Evolutionary conservation across 345 rosid genomes (phyloP).

Genomic region (Aquilaria malaccensis): DNA sequence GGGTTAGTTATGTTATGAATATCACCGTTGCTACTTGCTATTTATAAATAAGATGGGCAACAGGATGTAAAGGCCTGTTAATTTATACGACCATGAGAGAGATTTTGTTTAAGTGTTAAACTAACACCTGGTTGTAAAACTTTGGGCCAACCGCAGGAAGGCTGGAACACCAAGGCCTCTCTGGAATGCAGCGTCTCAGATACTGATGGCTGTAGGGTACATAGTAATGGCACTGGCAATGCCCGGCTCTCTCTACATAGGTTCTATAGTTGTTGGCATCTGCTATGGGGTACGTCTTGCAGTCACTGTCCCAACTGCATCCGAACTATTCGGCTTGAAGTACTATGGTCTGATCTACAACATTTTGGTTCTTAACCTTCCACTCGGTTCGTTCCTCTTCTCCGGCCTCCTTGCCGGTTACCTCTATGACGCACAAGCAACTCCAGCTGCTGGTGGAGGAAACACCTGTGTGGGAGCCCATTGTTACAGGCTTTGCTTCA

Average conservation of each 20-base stretch:
- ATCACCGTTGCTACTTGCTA: too few relatives aligned
- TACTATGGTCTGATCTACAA: slow-evolving; percentile 85
- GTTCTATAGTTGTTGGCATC: slow-evolving; percentile 75
- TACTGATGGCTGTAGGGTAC: slow-evolving; percentile 79
- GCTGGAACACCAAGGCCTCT: slow-evolving; percentile 85
- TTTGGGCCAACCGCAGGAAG: slow-evolving; percentile 36
- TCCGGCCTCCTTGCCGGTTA: slow-evolving; percentile 89
- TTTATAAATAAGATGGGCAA: too few relatives aligned
- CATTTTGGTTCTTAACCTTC: slow-evolving; percentile 80
- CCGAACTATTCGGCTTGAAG: slow-evolving; percentile 93
- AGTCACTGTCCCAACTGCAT: slow-evolving; percentile 78
- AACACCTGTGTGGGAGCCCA: slow-evolving; percentile 86
- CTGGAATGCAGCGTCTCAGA: slow-evolving; percentile 93
- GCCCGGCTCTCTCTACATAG: slow-evolving; percentile 76
- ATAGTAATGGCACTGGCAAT: slow-evolving; percentile 69
- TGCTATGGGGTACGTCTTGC: slow-evolving; percentile 95
- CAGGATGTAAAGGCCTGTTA: too few relatives aligned
- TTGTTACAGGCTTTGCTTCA: slow-evolving; percentile 72
- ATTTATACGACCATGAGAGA: too few relatives aligned
- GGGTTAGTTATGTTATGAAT: too few relatives aligned
- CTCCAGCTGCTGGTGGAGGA: slow-evolving; percentile 68
- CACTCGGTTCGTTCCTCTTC: slow-evolving; percentile 89
- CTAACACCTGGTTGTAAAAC: background rate
- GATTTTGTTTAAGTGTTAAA: too few relatives aligned
- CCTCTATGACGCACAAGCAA: slow-evolving; percentile 75